Evolutionary conservation across 768 basidiomycete species (phyloP), one percentile per base, ranked within the genome.

Genomic region (Hydnomerulius pinastri): DNA sequence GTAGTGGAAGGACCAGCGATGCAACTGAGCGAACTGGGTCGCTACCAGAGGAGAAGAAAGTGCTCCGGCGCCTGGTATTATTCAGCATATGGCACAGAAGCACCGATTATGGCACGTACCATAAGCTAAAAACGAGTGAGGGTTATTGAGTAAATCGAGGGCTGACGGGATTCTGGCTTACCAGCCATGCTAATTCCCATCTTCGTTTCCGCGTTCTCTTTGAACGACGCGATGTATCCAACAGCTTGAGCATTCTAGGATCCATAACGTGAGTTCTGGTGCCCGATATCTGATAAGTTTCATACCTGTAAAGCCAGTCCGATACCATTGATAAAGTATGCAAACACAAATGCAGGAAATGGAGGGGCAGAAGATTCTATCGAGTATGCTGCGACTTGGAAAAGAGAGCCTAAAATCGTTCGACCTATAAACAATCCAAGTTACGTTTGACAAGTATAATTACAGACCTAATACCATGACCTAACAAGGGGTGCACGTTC

Each of bases 181-280:
- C 65, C 46, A 33, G 77, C 73, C 83, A 56, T 86, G 83, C 87
- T 59, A 15, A 90, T 40, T 5, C 87, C 81, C 83, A 91, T 87
- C 62, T 88, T 89, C 0, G 70, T 62, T 50, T 82, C 77, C 0
- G 81, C 63, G 38, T 82, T 77, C n/a, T 76, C 68, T 53, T 76
- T 76, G 6, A 87, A 66, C 37, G 71, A 75, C 3, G 83, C 86
- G 11, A 90, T 80, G 52, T 78, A 89, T 7, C 82, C 85, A 58
- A 86, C 86, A 1, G 86, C 78, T 67, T 87, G 86, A 0, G 87
- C 86, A 52, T 88, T 83, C 82, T 87, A 56, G 29, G 53, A 20
- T 42, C 20, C 27, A 27, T 18, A 25, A 32, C 15, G n/a, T 13
- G 13, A 13, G 23, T 10, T 10, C 21, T 6, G 20, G 13, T 21